phyloP scores from a whole-genome alignment of 768 basidiomycete species.

The Mycena vulgaris region DNA sequence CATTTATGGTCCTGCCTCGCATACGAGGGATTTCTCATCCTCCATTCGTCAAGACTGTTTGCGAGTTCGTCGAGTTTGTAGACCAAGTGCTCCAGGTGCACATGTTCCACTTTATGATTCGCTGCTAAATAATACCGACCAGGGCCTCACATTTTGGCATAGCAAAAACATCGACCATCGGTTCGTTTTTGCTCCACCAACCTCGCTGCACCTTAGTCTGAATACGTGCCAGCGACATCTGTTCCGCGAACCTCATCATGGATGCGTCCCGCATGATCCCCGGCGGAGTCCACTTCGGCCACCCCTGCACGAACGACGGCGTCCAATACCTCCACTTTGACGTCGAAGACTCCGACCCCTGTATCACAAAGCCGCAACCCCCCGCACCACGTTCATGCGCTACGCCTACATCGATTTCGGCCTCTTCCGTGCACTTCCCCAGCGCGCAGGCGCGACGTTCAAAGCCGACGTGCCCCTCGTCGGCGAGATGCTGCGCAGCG shows the following conservation, averaged over 20 bases:
- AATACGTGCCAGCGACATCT: not conserved
- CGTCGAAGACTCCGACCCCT: not conserved
- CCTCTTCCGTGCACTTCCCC: not conserved
- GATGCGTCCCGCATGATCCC: slow-evolving; percentile 12
- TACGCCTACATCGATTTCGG: slow-evolving; percentile 17
- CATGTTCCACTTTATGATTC: no score
- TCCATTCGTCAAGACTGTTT: no score
- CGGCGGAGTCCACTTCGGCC: not conserved
- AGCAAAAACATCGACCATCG: slow-evolving; percentile 13
- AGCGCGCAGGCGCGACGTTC: not conserved
- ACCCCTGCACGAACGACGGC: not conserved
- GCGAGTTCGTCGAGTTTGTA: no score
- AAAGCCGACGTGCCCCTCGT: slow-evolving; percentile 12
- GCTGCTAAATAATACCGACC: no score
- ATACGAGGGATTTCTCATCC: not conserved
- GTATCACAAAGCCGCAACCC: not conserved
- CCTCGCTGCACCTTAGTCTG: not conserved
- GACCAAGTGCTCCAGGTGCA: no score
- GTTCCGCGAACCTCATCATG: not conserved
- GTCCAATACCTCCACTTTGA: not conserved
- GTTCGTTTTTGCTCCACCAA: not conserved
- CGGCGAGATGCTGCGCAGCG: not conserved
- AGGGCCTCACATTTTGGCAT: not conserved
- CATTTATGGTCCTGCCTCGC: slow-evolving; percentile 7
- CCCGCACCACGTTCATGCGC: not conserved